Percentiles rank a stretch among this genome's conserved stretches.
These are phyloP conservation scores for Citrus maxima DNA, from an alignment of 345 rosid species.

Conservation along the genomic window DNA sequence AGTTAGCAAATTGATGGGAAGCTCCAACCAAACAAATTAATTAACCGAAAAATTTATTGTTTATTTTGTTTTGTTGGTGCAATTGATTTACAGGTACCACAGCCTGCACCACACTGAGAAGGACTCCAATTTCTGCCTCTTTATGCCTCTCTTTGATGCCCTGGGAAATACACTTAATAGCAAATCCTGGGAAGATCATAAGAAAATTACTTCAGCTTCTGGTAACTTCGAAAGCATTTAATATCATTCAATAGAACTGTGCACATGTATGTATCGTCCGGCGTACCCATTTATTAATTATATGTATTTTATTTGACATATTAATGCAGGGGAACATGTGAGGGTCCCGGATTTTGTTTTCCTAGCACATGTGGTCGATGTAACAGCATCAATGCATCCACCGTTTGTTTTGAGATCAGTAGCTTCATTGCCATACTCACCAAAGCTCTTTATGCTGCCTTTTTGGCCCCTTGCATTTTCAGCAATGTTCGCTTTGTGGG, in stretches of 20 bases:
- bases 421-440: conserved; percentile 55
- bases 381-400: conserved; percentile 57
- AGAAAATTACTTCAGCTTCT: conserved; percentile 37
- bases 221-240: conserved; percentile 30
- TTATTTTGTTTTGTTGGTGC: not conserved
- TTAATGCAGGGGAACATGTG: conserved; percentile 36
- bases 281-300: not conserved
- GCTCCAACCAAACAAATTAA: not conserved
- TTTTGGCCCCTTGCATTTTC: conserved; percentile 42
- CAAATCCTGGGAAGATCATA: conserved; percentile 75
- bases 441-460: conserved; percentile 42
- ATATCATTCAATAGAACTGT: not conserved
- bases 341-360: conserved; percentile 88
- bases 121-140: conserved; percentile 87
- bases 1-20: not conserved
- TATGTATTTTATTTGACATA: not conserved
- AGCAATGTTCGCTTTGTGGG: conserved; percentile 65
- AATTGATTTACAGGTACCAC: conserved; percentile 59
- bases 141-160: conserved; percentile 90
- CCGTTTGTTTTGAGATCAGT: conserved; percentile 59
- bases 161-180: conserved; percentile 65
- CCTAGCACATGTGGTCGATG: conserved; percentile 87
- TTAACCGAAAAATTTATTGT: not conserved
- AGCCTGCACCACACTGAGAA: conserved; percentile 74
- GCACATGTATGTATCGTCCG: too few species aligned